Percentiles rank a stretch among this genome's conserved stretches.
phyloP scores from a whole-genome alignment of 345 rosid species.

The Passiflora organensis region DNA sequence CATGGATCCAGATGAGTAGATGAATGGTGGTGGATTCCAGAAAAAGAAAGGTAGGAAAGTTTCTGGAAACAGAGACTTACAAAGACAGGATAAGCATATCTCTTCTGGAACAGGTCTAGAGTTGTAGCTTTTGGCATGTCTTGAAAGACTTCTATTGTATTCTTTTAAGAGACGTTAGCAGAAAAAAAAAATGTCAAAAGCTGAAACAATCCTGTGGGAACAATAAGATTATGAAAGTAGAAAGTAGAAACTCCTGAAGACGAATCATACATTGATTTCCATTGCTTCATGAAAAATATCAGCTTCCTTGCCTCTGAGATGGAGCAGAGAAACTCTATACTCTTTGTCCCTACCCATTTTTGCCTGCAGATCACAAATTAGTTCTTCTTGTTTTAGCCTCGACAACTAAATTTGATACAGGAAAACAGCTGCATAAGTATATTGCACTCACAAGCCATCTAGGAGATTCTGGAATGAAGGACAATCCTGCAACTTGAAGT shows the following conservation, averaged over 20 bases:
- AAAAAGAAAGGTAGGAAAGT: not conserved
- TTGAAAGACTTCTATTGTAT: not conserved
- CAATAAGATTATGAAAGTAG: not conserved
- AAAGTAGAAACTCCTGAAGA: too few species aligned
- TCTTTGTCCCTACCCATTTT: constrained; percentile 30
- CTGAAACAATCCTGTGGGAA: not conserved
- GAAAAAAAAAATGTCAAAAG: not conserved
- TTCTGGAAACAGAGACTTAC: not conserved
- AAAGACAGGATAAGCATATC: not conserved
- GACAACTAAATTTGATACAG: too few species aligned
- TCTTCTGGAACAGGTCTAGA: constrained; percentile 6
- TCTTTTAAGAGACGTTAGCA: not conserved
- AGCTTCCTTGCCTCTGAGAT: constrained; percentile 25
- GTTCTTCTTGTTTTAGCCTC: not conserved
- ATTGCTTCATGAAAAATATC: constrained; percentile 21
- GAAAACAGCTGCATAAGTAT: not conserved
- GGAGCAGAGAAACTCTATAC: constrained; percentile 23
- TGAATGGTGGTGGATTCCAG: not conserved
- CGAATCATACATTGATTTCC: constrained; percentile 11
- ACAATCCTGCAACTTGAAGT: constrained; percentile 25
- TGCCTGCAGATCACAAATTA: constrained; percentile 24
- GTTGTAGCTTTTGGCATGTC: not conserved
- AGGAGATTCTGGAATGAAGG: constrained; percentile 50
- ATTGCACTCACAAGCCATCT: constrained; percentile 43
- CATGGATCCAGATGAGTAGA: not conserved